These are phyloP conservation scores for Steccherinum ochraceum DNA, from an alignment of 768 basidiomycete species.

Conservation along the genomic window DNA sequence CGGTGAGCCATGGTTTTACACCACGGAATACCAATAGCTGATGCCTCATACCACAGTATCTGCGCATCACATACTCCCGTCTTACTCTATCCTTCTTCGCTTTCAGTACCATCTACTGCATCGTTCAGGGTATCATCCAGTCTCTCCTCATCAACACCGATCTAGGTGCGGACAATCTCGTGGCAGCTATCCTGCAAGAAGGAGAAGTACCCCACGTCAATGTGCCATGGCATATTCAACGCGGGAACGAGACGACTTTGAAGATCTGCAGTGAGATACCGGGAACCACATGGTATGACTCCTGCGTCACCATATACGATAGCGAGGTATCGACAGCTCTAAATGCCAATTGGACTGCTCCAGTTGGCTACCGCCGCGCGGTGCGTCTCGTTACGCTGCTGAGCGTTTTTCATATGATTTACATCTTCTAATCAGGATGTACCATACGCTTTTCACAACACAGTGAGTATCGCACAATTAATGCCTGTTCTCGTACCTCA, in stretches of 20 bases:
- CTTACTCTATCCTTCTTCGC: slow-evolving; percentile 39
- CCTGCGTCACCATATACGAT: slow-evolving; percentile 13
- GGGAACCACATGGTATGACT: slow-evolving; percentile 10
- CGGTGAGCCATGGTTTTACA: background rate
- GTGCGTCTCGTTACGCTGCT: background rate
- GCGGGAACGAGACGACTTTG: slow-evolving; percentile 22
- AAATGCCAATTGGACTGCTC: background rate
- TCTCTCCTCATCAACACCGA: slow-evolving; percentile 43
- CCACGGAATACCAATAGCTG: background rate
- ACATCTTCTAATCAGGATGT: background rate
- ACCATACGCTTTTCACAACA: background rate
- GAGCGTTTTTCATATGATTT: background rate
- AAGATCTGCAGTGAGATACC: slow-evolving; percentile 44
- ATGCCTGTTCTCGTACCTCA: background rate
- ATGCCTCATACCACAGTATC: background rate
- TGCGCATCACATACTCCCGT: slow-evolving; percentile 6
- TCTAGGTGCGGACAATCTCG: slow-evolving; percentile 29
- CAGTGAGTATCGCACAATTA: too few species aligned
- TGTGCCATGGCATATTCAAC: slow-evolving; percentile 23
- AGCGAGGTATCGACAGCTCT: background rate
- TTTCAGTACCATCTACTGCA: slow-evolving; percentile 43
- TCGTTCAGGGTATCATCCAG: slow-evolving; percentile 46
- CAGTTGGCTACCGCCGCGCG: slow-evolving; percentile 1
- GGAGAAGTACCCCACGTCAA: slow-evolving; percentile 31
- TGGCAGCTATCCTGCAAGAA: slow-evolving; percentile 29